phyloP scores from a whole-genome alignment of 2,329 filamentous ascomycete genomes.

The Claviceps spartinae region DNA sequence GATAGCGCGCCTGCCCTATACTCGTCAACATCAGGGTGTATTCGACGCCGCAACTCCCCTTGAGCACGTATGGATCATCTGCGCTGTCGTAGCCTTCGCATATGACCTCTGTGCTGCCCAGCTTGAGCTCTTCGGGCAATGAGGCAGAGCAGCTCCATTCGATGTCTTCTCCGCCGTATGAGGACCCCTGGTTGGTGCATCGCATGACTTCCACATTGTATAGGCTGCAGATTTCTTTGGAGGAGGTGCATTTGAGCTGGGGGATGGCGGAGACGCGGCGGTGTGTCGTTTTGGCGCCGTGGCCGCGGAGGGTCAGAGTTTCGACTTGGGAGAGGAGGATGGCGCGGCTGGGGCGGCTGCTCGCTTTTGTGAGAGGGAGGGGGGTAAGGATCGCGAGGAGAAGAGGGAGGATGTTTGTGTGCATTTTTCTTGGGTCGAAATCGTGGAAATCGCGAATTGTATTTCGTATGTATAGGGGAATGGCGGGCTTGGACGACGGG shows the following conservation, averaged over 20 bases:
- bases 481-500: too few species aligned
- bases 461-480: too few species aligned
- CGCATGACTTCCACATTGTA: conserved; percentile 73
- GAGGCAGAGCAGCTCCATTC: conserved; percentile 75
- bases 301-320: conserved; percentile 61
- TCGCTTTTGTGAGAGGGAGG: conserved; percentile 14
- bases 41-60: conserved; percentile 85
- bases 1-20: conserved; percentile 58
- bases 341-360: conserved; percentile 31
- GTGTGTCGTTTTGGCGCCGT: conserved; percentile 51
- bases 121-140: conserved; percentile 47
- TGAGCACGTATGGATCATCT: conserved; percentile 76
- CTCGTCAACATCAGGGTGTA: conserved; percentile 71
- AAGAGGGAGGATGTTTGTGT: conserved; percentile 10
- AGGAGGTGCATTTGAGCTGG: conserved; percentile 64
- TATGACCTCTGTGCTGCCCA: conserved; percentile 77
- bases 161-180: conserved; percentile 67
- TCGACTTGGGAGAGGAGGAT: conserved; percentile 52
- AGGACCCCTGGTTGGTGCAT: conserved; percentile 73
- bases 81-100: conserved; percentile 75
- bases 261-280: conserved; percentile 66
- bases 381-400: conserved; percentile 10
- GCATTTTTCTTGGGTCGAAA: conserved; percentile 13
- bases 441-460: too few species aligned
- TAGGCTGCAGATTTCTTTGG: conserved; percentile 48